phyloP scores from a whole-genome alignment of 2,329 filamentous ascomycete species.

The Alternaria sp. region DNA sequence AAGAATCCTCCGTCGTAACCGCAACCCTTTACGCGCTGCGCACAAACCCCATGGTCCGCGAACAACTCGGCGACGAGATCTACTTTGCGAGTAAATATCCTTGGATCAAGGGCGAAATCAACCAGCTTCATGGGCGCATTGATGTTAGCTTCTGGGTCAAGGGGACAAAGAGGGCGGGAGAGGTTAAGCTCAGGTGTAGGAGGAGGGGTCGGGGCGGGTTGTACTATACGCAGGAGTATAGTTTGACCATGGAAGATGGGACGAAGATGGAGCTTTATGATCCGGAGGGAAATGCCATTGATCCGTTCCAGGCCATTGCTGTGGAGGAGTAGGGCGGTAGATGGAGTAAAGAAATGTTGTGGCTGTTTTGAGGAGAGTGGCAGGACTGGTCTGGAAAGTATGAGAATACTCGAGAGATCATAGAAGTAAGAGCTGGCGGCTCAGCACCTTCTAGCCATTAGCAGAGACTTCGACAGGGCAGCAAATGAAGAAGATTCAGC shows the following conservation, averaged over 20 bases:
- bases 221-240: slow-evolving; percentile 94
- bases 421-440: not conserved
- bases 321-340: slow-evolving; percentile 31
- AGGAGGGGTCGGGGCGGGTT: slow-evolving; percentile 72
- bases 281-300: slow-evolving; percentile 58
- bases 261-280: slow-evolving; percentile 79
- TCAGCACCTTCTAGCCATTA: not conserved
- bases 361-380: not conserved
- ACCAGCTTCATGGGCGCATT: slow-evolving; percentile 91
- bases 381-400: not conserved
- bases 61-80: slow-evolving; percentile 77
- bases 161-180: slow-evolving; percentile 74
- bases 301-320: slow-evolving; percentile 68
- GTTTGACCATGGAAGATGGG: slow-evolving; percentile 73
- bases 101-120: slow-evolving; percentile 73
- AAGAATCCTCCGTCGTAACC: slow-evolving; percentile 80
- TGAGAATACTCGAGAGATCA: not conserved
- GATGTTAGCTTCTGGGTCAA: slow-evolving; percentile 88
- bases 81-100: slow-evolving; percentile 60
- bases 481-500: not conserved
- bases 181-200: slow-evolving; percentile 82
- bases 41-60: slow-evolving; percentile 77
- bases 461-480: not conserved
- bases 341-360: not conserved
- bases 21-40: slow-evolving; percentile 92